These are phyloP conservation scores for Agroathelia rolfsii DNA, from an alignment of 1,284 basidiomycete species.

Conservation along the genomic window DNA sequence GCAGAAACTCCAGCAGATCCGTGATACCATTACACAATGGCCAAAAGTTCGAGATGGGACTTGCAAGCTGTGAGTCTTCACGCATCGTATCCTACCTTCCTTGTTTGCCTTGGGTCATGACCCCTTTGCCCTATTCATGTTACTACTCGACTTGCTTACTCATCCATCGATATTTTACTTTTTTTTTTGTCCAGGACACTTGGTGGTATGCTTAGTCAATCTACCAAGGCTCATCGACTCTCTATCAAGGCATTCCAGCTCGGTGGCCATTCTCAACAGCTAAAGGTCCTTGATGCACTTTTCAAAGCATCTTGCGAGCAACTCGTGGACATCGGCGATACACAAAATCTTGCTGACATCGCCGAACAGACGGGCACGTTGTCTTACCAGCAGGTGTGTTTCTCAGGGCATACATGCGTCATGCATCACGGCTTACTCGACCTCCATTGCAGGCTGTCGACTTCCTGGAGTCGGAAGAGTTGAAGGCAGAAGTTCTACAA, in stretches of 20 bases:
- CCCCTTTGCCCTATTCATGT: too few relatives aligned
- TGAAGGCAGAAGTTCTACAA: constrained; percentile 56
- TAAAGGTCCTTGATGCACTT: constrained; percentile 42
- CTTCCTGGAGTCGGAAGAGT: constrained; percentile 62
- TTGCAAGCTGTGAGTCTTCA: constrained; percentile 13
- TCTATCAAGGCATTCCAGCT: constrained; percentile 59
- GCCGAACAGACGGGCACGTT: constrained; percentile 54
- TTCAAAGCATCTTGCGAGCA: constrained; percentile 64
- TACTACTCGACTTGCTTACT: constrained; percentile 1
- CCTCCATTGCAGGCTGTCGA: constrained; percentile 30
- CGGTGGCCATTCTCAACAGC: constrained; percentile 57
- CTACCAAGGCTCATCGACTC: constrained; percentile 63
- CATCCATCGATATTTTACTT: constrained; percentile 5
- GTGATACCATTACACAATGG: constrained; percentile 35
- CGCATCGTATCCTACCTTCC: neutral
- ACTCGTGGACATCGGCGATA: constrained; percentile 52
- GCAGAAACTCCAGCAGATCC: constrained; percentile 41
- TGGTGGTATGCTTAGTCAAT: constrained; percentile 53
- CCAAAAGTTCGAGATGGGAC: constrained; percentile 60
- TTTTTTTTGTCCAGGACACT: constrained; percentile 30
- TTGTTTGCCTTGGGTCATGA: too few relatives aligned
- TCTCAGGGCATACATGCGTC: neutral
- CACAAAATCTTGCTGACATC: constrained; percentile 47
- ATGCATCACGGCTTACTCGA: too few relatives aligned
- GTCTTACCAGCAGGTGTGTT: constrained; percentile 48